Conservation (phyloP, 1,284 basidiomycete genomes). For the Irpex sp. region DNA sequence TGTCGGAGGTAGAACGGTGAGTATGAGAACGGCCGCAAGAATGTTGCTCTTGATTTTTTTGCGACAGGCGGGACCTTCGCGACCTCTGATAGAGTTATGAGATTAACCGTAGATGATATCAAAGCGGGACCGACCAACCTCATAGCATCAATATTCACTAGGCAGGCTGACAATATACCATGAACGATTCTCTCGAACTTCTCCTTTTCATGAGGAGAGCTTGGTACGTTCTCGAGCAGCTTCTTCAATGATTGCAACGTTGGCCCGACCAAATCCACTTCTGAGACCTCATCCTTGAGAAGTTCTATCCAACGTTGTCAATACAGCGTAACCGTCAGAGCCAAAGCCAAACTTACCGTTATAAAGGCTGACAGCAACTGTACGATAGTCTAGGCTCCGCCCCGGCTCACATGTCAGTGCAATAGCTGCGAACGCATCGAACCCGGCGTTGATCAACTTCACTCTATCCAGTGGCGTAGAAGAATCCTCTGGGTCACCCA, state of each 20-base stretch:
- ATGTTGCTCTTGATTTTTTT: slow-evolving; percentile 93
- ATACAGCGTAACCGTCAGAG: neutral
- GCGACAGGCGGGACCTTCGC: slow-evolving; percentile 72
- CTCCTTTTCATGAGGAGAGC: slow-evolving; percentile 30
- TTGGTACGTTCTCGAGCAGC: slow-evolving; percentile 49
- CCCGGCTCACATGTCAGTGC: slow-evolving; percentile 55
- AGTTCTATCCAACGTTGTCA: slow-evolving; percentile 49
- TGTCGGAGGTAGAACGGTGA: slow-evolving; percentile 75
- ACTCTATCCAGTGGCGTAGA: slow-evolving; percentile 47
- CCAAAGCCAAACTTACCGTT: slow-evolving; percentile 43
- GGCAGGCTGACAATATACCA: slow-evolving; percentile 81
- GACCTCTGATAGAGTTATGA: slow-evolving; percentile 49
- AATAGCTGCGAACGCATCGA: slow-evolving; percentile 65
- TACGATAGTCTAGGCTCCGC: slow-evolving; percentile 71
- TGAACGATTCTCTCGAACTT: slow-evolving; percentile 69
- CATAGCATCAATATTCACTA: slow-evolving; percentile 90
- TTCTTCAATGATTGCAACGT: slow-evolving; percentile 78
- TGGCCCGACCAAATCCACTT: slow-evolving; percentile 75
- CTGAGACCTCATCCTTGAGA: slow-evolving; percentile 79
- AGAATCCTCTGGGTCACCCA: slow-evolving; percentile 19
- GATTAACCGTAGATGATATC: neutral
- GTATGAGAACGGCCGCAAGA: slow-evolving; percentile 79
- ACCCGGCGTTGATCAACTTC: slow-evolving; percentile 64
- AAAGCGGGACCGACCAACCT: slow-evolving; percentile 49
- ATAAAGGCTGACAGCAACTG: slow-evolving; percentile 80